phyloP scores from a whole-genome alignment of 768 basidiomycete genomes.

The Gautieria morchelliformis region DNA sequence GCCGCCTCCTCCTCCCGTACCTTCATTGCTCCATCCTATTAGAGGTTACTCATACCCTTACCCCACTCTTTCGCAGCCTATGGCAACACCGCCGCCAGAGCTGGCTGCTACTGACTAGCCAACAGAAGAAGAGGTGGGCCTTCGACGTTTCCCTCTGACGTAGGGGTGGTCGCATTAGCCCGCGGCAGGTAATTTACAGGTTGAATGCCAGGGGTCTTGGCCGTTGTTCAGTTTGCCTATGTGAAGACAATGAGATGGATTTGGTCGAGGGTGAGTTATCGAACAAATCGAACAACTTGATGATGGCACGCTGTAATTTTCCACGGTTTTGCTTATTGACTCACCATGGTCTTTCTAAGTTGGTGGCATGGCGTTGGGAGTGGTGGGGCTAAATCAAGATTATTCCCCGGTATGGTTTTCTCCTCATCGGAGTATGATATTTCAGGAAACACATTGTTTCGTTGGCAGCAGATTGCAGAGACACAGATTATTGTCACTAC shows the following conservation, averaged over 20 bases:
- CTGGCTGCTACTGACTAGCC: not conserved
- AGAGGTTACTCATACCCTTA: no score
- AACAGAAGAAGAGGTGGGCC: not conserved
- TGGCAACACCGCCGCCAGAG: not conserved
- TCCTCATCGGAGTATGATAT: not conserved
- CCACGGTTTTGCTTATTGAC: not conserved
- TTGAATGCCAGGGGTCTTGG: not conserved
- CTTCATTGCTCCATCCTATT: no score
- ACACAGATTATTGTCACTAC: conserved; percentile 98
- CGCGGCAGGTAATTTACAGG: not conserved
- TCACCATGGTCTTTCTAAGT: conserved; percentile 21
- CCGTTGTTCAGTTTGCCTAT: conserved; percentile 12
- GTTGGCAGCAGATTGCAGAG: conserved; percentile 75
- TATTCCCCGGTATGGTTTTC: conserved; percentile 74
- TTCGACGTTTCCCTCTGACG: not conserved
- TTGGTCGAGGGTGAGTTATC: conserved; percentile 75
- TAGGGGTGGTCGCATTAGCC: not conserved
- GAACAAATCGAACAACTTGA: conserved; percentile 77
- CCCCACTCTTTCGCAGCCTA: not conserved
- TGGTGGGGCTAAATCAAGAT: conserved; percentile 56
- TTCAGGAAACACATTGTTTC: not conserved
- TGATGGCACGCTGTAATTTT: conserved; percentile 33
- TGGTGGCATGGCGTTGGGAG: conserved; percentile 84
- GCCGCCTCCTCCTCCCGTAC: conserved; percentile 19
- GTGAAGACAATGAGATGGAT: conserved; percentile 77